Conservation (phyloP, 495 filamentous ascomycete species). For the Pseudotulostoma volvatum region DNA sequence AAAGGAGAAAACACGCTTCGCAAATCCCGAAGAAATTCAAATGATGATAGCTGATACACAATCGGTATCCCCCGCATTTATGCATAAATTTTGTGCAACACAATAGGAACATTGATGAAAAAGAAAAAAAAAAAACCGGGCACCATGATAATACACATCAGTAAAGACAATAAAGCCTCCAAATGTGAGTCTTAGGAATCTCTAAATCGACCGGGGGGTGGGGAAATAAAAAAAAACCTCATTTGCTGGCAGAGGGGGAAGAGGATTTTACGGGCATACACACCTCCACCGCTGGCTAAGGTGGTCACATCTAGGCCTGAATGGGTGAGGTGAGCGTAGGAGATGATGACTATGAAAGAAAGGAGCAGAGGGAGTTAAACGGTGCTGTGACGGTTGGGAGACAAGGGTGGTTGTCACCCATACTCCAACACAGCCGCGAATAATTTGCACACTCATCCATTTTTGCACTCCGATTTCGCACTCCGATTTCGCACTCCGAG, state of each 20-base stretch:
- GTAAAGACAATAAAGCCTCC: slow-evolving; percentile 3
- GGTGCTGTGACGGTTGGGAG: not conserved
- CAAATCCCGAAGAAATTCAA: not conserved
- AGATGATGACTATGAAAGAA: not conserved
- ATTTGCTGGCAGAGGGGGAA: not conserved
- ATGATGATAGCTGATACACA: not conserved
- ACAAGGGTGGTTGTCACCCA: not conserved
- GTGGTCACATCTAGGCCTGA: not conserved
- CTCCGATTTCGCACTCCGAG: too few relatives aligned
- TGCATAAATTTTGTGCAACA: not conserved
- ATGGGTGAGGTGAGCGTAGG: not conserved
- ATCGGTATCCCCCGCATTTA: not conserved
- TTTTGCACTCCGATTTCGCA: too few relatives aligned
- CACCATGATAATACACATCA: slow-evolving; percentile 8
- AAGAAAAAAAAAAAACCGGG: not conserved
- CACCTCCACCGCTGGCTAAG: not conserved
- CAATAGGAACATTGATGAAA: not conserved
- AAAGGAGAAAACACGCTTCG: too few relatives aligned
- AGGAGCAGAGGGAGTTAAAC: not conserved
- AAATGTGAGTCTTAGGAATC: slow-evolving; percentile 5
- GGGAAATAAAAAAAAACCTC: slow-evolving; percentile 2
- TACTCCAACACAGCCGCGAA: not conserved
- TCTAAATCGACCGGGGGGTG: slow-evolving; percentile 7
- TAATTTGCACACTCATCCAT: not conserved
- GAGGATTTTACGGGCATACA: not conserved